These are phyloP conservation scores for Wickerhamiella brachini DNA, from an alignment of 805 yeast genomes.

Conservation along the genomic window DNA sequence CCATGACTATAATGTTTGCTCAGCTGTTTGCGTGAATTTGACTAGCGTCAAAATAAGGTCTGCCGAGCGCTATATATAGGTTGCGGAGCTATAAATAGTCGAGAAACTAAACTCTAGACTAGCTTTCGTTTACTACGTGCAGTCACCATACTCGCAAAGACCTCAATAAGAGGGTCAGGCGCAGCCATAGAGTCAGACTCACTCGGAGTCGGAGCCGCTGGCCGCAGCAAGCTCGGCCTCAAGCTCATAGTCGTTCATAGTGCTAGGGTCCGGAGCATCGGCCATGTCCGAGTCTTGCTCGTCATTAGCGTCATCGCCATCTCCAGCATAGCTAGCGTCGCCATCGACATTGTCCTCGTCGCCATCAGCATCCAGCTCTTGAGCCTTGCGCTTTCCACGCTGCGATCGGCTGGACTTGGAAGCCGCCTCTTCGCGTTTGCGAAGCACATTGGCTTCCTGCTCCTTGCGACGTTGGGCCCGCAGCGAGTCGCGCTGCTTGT, in stretches of 20 bases:
- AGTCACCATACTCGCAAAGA: too few species aligned
- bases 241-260: conserved; percentile 23
- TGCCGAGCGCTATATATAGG: too few species aligned
- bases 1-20: too few species aligned
- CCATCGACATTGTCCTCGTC: too few species aligned
- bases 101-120: background rate
- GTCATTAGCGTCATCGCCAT: conserved; percentile 19
- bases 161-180: too few species aligned
- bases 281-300: background rate
- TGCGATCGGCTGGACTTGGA: conserved; percentile 59
- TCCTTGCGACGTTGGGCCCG: conserved; percentile 60
- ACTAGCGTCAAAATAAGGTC: too few species aligned
- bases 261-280: conserved; percentile 34
- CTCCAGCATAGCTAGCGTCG: too few species aligned
- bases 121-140: background rate
- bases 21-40: too few species aligned
- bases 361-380: conserved; percentile 7
- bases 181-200: too few species aligned
- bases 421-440: conserved; percentile 55
- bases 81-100: background rate
- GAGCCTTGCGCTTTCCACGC: conserved; percentile 33
- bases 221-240: conserved; percentile 19
- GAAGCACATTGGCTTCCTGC: conserved; percentile 66
- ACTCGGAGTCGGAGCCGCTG: background rate
- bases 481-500: conserved; percentile 43